Percentiles rank a stretch among this genome's conserved stretches.
Conservation (phyloP, 805 yeast genomes). For the Isabelozyma heimii region DNA sequence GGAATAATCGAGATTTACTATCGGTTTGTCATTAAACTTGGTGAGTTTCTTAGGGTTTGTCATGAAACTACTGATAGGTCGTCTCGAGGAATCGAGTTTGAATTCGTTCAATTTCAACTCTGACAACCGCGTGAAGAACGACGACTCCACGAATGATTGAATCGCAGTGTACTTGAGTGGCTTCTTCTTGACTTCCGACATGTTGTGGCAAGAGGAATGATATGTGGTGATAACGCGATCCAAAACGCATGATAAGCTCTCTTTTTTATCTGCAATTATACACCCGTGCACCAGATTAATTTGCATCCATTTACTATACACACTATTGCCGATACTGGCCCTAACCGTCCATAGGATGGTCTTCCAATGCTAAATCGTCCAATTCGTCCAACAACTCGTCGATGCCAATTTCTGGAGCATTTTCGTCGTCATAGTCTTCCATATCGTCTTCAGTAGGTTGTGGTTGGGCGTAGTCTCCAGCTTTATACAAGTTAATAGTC, state of each 20-base stretch:
- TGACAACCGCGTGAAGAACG: conserved; percentile 78
- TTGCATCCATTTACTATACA: neutral
- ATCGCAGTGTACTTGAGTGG: conserved; percentile 45
- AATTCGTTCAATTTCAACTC: conserved; percentile 69
- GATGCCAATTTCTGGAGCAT: conserved; percentile 83
- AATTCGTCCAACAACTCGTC: conserved; percentile 94
- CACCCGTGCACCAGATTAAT: neutral
- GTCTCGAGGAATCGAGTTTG: conserved; percentile 55
- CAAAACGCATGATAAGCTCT: too few species aligned
- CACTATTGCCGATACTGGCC: neutral
- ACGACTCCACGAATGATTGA: conserved; percentile 77
- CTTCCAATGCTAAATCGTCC: conserved; percentile 87
- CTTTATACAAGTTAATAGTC: conserved; percentile 84
- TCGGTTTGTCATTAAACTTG: conserved; percentile 34
- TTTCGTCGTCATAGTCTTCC: conserved; percentile 57
- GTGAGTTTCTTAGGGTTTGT: conserved; percentile 31
- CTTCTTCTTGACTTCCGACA: neutral
- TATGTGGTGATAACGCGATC: too few species aligned
- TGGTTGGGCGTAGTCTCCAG: conserved; percentile 27
- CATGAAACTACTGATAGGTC: conserved; percentile 43
- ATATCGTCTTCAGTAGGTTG: conserved; percentile 46
- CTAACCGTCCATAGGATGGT: conserved; percentile 21
- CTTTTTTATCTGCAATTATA: too few species aligned
- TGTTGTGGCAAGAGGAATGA: neutral
- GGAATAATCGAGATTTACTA: conserved; percentile 30